Base-by-base conservation (phyloP, 164 flowering plant genomes). In the Stephania yunnanensis region DNA sequence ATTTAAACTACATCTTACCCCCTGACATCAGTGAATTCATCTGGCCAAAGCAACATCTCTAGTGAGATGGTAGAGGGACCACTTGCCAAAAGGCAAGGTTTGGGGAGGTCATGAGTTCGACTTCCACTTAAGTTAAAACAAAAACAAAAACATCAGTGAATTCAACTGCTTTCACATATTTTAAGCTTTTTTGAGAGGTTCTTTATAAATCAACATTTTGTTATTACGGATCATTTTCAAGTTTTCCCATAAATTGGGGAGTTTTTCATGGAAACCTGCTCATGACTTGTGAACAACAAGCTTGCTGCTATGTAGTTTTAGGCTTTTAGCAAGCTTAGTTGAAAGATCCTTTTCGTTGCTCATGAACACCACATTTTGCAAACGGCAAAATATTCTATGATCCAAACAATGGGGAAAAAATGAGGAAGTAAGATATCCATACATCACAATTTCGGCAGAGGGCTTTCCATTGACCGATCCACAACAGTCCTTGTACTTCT, bases 401-500 rank as follows among this genome's bases (percentile, higher is more conserved):
- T 17, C 20, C 11, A 71, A 70, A 7, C 11, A 42, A 48, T 36
- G n/a, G 52, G 22, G 20, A 9, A 69, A 65, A 6, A 5, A 12
- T 46, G 50, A 46, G 15, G 63, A 61, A 55, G 68, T 68, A 30
- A 63, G 67, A 71, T 80, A 81, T 80, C 73, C 82, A 82, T 92
- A 89, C 94, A 77, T 78, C 68, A 81, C 74, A 74, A 87, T 53
- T 78, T 84, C 86, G 6, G 83, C 8, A 61, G 88, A 83, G 69
- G 89, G 73, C 81, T 71, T 86, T 65, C 84, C 87, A 11, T 78
- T 72, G 65, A 65, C 85, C 76, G 94, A 42, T 73, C 96, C 94
- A 78, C 98, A 92, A 81, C 97, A 92, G 75, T 87, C 78, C 85
- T 95, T 92, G 87, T 88, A 84, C 79, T 95, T 95, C 87, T 91